These are phyloP conservation scores for Tympanopsis confertula DNA, from an alignment of 2,329 filamentous ascomycete species.

Conservation along the genomic window DNA sequence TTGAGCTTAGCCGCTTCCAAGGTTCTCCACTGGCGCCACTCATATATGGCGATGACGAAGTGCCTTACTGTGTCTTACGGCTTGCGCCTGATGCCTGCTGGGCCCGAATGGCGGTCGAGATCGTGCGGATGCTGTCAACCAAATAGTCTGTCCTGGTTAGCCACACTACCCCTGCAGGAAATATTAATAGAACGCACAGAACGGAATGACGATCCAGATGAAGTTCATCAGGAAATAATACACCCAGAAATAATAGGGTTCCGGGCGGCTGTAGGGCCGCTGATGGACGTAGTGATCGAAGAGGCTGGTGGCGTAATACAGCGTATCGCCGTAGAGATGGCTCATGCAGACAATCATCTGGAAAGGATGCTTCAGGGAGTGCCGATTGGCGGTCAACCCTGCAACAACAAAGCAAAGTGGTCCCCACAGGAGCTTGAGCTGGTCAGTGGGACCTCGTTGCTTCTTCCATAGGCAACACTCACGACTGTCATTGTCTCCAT, in stretches of 20 bases:
- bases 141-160: neutral
- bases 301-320: conserved; percentile 53
- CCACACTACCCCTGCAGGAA: too few species aligned
- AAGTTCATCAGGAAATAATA: conserved; percentile 58
- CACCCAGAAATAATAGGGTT: conserved; percentile 52
- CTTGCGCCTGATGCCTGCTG: too few species aligned
- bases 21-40: too few species aligned
- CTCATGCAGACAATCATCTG: conserved; percentile 50
- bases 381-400: conserved; percentile 36
- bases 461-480: conserved; percentile 18
- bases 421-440: conserved; percentile 41
- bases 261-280: conserved; percentile 44
- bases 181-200: conserved; percentile 32
- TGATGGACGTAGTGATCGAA: conserved; percentile 45
- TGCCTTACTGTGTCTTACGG: too few species aligned
- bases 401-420: conserved; percentile 47
- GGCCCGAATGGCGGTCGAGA: neutral
- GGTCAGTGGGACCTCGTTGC: neutral
- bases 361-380: conserved; percentile 44
- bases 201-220: conserved; percentile 53
- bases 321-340: conserved; percentile 50
- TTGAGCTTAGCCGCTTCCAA: too few species aligned
- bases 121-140: neutral
- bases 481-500: conserved; percentile 76
- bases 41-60: too few species aligned